A percentile compares a stretch with the other conserved stretches of the same genome.
Evolutionary conservation across 2,329 filamentous ascomycete species (phyloP).

Genomic region (Beauveria medogensis): DNA sequence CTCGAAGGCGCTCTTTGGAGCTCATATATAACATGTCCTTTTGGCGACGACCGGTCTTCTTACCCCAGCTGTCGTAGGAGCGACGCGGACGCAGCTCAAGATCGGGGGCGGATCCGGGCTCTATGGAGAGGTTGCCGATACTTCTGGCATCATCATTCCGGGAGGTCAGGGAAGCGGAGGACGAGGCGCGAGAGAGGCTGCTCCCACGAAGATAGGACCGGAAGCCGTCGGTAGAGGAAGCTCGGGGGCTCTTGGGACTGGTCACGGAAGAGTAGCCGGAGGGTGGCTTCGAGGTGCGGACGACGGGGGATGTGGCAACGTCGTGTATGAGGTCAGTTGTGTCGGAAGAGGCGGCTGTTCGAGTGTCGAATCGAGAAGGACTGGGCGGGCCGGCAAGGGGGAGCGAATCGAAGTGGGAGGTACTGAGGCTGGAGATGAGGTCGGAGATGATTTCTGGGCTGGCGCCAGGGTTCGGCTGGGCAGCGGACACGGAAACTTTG

Average conservation of each 20-base stretch:
- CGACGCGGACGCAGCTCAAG: conserved; percentile 43
- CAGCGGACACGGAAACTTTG: conserved; percentile 14
- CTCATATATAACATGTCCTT: conserved; percentile 65
- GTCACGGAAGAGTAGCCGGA: conserved; percentile 54
- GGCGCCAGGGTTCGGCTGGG: conserved; percentile 31
- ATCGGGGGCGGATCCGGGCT: conserved; percentile 42
- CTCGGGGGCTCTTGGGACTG: conserved; percentile 45
- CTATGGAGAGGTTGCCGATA: conserved; percentile 57
- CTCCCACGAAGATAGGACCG: conserved; percentile 49
- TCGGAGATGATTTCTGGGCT: conserved; percentile 64
- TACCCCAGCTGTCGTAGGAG: conserved; percentile 56
- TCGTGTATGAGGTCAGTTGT: conserved; percentile 48
- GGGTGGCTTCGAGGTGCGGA: conserved; percentile 74
- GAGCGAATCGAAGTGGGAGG: conserved; percentile 61
- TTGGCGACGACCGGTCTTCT: conserved; percentile 43
- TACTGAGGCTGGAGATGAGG: conserved; percentile 61
- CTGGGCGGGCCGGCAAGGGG: conserved; percentile 30
- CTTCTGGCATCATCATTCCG: conserved; percentile 51
- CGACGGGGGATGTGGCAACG: conserved; percentile 58
- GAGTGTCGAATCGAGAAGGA: conserved; percentile 19
- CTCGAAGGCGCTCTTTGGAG: conserved; percentile 58
- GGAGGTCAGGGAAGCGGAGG: conserved; percentile 47
- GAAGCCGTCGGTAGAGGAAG: conserved; percentile 31
- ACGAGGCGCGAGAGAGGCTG: conserved; percentile 46
- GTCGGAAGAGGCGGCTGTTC: conserved; percentile 28